Percentiles rank a stretch among this genome's conserved stretches.
Conservation (phyloP, 345 rosid species). For the Syzygium jambos region DNA sequence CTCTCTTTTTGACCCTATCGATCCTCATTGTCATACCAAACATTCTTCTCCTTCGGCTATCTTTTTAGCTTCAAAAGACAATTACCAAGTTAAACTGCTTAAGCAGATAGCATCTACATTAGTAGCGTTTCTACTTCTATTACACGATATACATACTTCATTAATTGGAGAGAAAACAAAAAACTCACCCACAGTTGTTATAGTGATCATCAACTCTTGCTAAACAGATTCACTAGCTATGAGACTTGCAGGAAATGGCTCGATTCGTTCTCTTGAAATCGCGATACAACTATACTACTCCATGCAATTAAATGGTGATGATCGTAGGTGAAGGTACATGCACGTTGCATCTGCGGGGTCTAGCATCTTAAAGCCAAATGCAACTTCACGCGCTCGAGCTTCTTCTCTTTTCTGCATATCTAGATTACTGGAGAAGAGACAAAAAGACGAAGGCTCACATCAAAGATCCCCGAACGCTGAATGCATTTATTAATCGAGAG, state of each 20-base stretch:
- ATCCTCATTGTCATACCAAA: background rate
- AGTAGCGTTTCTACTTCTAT: background rate
- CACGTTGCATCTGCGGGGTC: background rate
- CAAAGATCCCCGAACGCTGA: background rate
- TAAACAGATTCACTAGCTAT: background rate
- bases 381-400: background rate
- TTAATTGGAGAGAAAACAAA: background rate
- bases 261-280: background rate
- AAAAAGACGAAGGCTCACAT: background rate
- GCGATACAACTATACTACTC: background rate
- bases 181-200: background rate
- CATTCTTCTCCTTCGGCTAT: background rate
- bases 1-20: background rate
- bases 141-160: background rate
- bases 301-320: background rate
- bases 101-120: background rate
- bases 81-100: background rate
- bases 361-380: background rate
- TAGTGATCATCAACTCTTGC: background rate
- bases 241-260: background rate
- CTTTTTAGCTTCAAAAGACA: background rate
- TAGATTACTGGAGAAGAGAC: background rate
- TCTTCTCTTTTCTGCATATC: background rate
- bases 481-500: background rate
- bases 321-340: background rate